Evolutionary conservation across 1,284 basidiomycete genomes (phyloP).

Genomic region (Coniferiporia weirii): DNA sequence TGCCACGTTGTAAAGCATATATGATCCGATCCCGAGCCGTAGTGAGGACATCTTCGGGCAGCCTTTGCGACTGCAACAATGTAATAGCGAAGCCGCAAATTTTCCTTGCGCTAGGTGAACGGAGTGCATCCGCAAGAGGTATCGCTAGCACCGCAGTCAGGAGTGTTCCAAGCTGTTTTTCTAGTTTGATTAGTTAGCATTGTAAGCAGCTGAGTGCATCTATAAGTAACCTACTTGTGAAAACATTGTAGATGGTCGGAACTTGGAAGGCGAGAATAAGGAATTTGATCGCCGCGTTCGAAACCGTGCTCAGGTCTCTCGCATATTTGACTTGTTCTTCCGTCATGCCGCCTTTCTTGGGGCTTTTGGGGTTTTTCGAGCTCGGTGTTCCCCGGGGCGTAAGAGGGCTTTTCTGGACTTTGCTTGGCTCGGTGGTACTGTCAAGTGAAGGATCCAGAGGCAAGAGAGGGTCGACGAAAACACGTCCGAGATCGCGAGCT

Average conservation of each 20-base stretch:
- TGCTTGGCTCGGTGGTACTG: slow-evolving; percentile 5
- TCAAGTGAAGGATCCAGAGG: slow-evolving; percentile 29
- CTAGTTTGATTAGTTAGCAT: slow-evolving; percentile 37
- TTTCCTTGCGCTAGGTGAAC: slow-evolving; percentile 77
- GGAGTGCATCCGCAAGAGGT: slow-evolving; percentile 57
- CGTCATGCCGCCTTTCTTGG: slow-evolving; percentile 62
- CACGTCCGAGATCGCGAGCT: slow-evolving; percentile 57
- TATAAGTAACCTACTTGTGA: slow-evolving; percentile 45
- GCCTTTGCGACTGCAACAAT: slow-evolving; percentile 62
- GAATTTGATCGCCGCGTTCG: slow-evolving; percentile 61
- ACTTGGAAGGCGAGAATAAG: slow-evolving; percentile 54
- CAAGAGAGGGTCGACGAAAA: slow-evolving; percentile 50
- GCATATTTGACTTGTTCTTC: slow-evolving; percentile 73
- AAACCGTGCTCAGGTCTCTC: slow-evolving; percentile 65
- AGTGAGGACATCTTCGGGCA: slow-evolving; percentile 53
- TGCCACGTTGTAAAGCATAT: slow-evolving; percentile 64
- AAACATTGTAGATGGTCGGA: slow-evolving; percentile 52
- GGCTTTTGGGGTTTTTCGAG: slow-evolving; percentile 55
- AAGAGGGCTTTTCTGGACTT: slow-evolving; percentile 31
- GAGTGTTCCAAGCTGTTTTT: slow-evolving; percentile 50
- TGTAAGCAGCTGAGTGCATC: slow-evolving; percentile 51
- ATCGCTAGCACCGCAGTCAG: slow-evolving; percentile 62
- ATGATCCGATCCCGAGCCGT: slow-evolving; percentile 60
- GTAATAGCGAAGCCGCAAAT: slow-evolving; percentile 71
- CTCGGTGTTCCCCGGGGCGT: slow-evolving; percentile 39